Evolutionary conservation across 2,329 filamentous ascomycete genomes (phyloP), one percentile per base, ranked within the genome.

Genomic region (Pseudogymnoascus sp.): DNA sequence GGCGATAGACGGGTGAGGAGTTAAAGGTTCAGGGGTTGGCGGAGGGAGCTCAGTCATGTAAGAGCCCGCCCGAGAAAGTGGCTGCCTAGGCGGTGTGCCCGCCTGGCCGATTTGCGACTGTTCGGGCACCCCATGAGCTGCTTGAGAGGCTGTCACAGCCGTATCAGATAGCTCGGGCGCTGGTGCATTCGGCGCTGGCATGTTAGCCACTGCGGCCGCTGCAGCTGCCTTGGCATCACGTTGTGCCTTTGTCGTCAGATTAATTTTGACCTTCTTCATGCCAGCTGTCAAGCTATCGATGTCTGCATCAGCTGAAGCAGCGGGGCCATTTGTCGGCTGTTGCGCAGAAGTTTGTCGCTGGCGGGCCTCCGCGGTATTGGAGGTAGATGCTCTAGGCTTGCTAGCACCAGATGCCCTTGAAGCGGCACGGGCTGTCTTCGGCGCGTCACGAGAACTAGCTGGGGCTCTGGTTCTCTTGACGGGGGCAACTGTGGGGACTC

Each of bases 181-280:
- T 36, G 61, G 60, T 12, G 37, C 28, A 43, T 65, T 67, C n/a
- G 61, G 47, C 12, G 61, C 33, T 22, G 54, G 37, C 16, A 57
- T 65, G 38, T 62, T 66, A 58, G 67, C 63, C 50, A 64, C 65
- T 25, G 69, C 68, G 39, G 62, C 59, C 2, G 50, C 47, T 30
- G 63, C 67, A 60, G 70, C 69, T 59, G 79, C 78, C 25, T 76
- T 78, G 1, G 80, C 82, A 58, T 84, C 83, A 66, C 78, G 80
- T 67, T 85, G 81, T 38, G 82, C 77, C 63, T 84, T 78, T 2
- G 63, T 85, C 38, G 86, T 75, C 22, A 86, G 70, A 59, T 81
- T 86, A 67, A 87, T 83, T 69, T 81, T 85, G 62, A 87, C 82
- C 70, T 81, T 85, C 70, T 82, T 85, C 79, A 86, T 81, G 1